A percentile compares a stretch with the other conserved stretches of the same genome.
Evolutionary conservation across 352 stramenopile genomes (phyloP).

Genomic region (Phytophthora boehmeriae): DNA sequence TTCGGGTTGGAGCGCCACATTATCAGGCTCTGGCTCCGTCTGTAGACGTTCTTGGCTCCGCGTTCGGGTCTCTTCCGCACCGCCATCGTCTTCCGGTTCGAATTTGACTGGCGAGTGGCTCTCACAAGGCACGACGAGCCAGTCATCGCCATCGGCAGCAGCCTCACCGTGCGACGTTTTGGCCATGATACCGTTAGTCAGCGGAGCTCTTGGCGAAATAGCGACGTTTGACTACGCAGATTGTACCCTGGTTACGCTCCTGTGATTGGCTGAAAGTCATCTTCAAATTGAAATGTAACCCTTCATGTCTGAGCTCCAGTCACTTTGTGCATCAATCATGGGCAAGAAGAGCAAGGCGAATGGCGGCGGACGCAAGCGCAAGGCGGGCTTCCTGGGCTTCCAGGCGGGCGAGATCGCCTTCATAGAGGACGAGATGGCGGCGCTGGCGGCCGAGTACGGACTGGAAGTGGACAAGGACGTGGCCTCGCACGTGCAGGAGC

Average conservation of each 20-base stretch:
- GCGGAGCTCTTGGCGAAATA: neutral
- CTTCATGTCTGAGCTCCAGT: neutral
- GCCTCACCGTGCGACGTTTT: neutral
- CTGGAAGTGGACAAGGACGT: slow-evolving; percentile 75
- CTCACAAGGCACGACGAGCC: slow-evolving; percentile 27
- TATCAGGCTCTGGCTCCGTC: too few species aligned
- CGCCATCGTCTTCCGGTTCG: neutral
- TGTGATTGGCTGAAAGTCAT: too few species aligned
- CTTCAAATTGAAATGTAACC: neutral
- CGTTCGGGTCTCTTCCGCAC: neutral
- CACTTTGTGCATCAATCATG: slow-evolving; percentile 5
- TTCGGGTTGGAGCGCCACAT: too few species aligned
- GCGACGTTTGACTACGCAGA: neutral
- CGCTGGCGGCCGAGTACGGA: slow-evolving; percentile 78
- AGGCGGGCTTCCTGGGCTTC: slow-evolving; percentile 76
- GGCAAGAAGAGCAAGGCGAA: slow-evolving; percentile 28
- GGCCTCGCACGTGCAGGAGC: slow-evolving; percentile 57
- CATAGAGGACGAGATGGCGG: slow-evolving; percentile 87
- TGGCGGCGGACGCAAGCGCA: slow-evolving; percentile 59
- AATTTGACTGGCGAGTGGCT: neutral
- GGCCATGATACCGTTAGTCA: neutral
- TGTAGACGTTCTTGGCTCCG: too few species aligned
- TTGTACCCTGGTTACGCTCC: too few species aligned
- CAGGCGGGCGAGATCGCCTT: slow-evolving; percentile 79
- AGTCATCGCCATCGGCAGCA: slow-evolving; percentile 28